Evolutionary conservation across 2,329 filamentous ascomycete genomes (phyloP), one percentile per base, ranked within the genome.

Genomic region (Penicillium polonicum): DNA sequence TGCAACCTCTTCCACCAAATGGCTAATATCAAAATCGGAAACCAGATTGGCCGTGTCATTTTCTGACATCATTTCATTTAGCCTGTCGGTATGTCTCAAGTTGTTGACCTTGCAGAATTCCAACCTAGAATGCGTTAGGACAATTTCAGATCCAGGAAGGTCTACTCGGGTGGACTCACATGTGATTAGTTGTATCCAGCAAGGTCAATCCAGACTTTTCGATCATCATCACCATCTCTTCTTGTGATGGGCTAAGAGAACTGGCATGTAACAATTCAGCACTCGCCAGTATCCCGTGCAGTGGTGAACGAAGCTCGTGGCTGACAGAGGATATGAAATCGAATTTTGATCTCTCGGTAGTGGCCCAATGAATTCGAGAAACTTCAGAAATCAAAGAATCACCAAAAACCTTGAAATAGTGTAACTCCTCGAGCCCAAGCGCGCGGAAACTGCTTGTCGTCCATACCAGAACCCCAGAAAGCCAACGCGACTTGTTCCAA

Each of bases 271-370:
- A 63, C 5, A 83, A 75, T 59, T 84, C 81, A 1, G 78, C 71
- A 27, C 78, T 81, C 0, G 79, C 81, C 15, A 80, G 68, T 42
- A 79, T 76, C 27, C 78, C 80, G 51, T 79, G 82, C 42, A 78
- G 68, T 25, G 75, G 82, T 41, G 68, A 78, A 3, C 80, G 72
- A 6, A 84, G 70, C 60, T 84, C 82, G 62, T 84, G 82, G 33
- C 76, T 80, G 29, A 84, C 80, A 0, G 77, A 79, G 0, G 78
- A 77, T n/a, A 84, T 77, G 43, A 84, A 82, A 13, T 82, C 80
- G 0, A 77, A 76, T 58, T 84, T 84, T 8, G 79, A 76, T 51
- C 75, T 75, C 35, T 82, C 79, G 0, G 67, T 69, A 3, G 64
- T 64, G 9, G 55, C 64, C 59, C 71, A 71, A 19, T 75, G 65